Evolutionary conservation across 2,329 filamentous ascomycete genomes (phyloP), one percentile per base, ranked within the genome.

Genomic region (Aspergillus ustus): DNA sequence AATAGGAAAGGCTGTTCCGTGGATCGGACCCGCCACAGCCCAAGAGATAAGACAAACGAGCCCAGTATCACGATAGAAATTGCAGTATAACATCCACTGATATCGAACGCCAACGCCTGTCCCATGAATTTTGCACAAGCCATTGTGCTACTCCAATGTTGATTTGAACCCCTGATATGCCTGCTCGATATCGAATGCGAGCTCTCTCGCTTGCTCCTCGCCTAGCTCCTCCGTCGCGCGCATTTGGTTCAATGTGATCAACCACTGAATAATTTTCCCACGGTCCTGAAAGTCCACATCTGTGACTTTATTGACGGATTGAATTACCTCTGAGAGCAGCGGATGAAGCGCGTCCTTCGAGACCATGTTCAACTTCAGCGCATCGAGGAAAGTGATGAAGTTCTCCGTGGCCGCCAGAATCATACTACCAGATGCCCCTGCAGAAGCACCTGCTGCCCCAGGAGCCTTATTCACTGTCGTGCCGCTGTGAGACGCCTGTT

Each of bases 241-340:
- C 95, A 99, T 98, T 79, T 97, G 93, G 75, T 99, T 99, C 66
- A 99, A 82, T 7, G 92, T 91, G 71, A 99, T 99, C 67, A 99
- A 84, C 95, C 95, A 99, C 76, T 97, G 93, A 60, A 99, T 93
- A 70, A 99, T 98, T 84, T 98, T 98, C 70, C 91, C 93, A 68
- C 96, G 89, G 73, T 90, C 93, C 69, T 98, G 93, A 75, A 99
- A 99, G 71, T 98, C 94, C 65, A 89, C 87, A 75, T 96, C 93
- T 3, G 94, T 97, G 66, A 99, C 95, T 73, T 96, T 95, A 79
- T 98, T 98, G 66, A 97, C 94, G 2, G 92, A 93, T 73, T 97
- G 94, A 64, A 99, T 99, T 19, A 97, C 92, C 70, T 98, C 95
- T 1, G 93, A 94, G 2, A 99, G 84, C 20, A 99, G 82, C 3